Conservation (phyloP, 805 yeast species). For the Cyberlindnera amylophila region DNA sequence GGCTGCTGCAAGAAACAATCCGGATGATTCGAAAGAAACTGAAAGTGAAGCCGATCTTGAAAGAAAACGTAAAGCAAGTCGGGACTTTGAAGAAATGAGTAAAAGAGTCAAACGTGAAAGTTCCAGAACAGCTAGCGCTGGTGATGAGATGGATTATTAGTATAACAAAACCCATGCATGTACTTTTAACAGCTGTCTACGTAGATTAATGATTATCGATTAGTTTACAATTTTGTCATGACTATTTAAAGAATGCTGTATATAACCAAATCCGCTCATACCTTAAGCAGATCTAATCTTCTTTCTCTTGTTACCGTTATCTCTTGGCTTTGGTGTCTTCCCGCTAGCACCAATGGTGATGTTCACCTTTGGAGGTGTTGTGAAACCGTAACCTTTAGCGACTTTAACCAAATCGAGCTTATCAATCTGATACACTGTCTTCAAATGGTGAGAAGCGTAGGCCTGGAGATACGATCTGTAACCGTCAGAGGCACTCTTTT, state of each 20-base stretch:
- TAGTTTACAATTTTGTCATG: neutral
- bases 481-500: constrained; percentile 96
- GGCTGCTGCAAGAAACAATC: neutral
- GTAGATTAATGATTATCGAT: neutral
- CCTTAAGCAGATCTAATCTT: constrained; percentile 11
- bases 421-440: constrained; percentile 94
- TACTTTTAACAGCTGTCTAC: no score
- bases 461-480: constrained; percentile 96
- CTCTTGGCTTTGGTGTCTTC: constrained; percentile 39
- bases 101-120: constrained; percentile 17
- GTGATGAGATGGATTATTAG: constrained; percentile 17
- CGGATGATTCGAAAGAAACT: neutral
- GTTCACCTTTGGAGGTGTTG: constrained; percentile 94
- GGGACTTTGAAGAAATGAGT: constrained; percentile 20
- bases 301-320: constrained; percentile 15
- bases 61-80: constrained; percentile 21
- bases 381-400: constrained; percentile 92
- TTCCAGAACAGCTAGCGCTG: constrained; percentile 2
- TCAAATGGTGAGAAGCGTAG: constrained; percentile 92
- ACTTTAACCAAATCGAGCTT: constrained; percentile 91
- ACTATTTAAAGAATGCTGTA: neutral
- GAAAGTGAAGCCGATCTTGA: constrained; percentile 9
- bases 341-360: constrained; percentile 94
- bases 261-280: no score
- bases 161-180: no score